Base-by-base conservation (phyloP, 352 stramenopile genomes). In the Phytophthora macrochlamydospora region DNA sequence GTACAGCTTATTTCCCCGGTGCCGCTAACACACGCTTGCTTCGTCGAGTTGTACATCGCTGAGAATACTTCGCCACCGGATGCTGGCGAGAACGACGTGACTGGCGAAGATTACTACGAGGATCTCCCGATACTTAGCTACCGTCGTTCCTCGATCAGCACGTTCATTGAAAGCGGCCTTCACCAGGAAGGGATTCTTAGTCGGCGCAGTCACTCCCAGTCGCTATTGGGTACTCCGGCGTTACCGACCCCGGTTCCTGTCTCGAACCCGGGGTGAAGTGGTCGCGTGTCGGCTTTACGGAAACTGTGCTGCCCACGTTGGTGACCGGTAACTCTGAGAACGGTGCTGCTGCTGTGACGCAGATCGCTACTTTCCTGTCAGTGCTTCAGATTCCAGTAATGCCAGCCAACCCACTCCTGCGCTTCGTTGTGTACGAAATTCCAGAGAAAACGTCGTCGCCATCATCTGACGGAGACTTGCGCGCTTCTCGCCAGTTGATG, bases 381-480 rank as follows among this genome's bases (percentile, higher is more conserved):
- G 84, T 92, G 6, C 65, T 95, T 9, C 85, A 95, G 60, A 85
- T 93, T 30, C 85, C 87, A 9, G 71, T 89, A 32, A 82, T 91
- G 71, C 70, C 79, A 29, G 57, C 74, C 3, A 89, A 90, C 30
- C 73, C 83, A 2, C 76, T 91, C 52, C 62, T 95, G 29, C 87
- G 87, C 9, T 95, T 95, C 49, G 83, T 95, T 2, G 81, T 93
- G 40, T 93, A 95, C 62, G 83, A 93, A 59, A 73, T 93, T n/a
- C 73, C 74, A n/a, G 85, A 91, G 32, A 79, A 65, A 29, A 44
- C 58, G 7, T 75, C 75, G 1, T 59, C 64, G 7, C 70, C 74
- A 3, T 63, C 61, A 35, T 52, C 42, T 46, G 59, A 71, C 32
- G 50, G 44, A 13, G 71, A 79, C 14, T 4, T 62, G 7, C 59